A percentile compares a stretch with the other conserved stretches of the same genome.
Evolutionary conservation across 176 grass and related monocot genomes (phyloP).

Genomic region (Aegilops longissima): DNA sequence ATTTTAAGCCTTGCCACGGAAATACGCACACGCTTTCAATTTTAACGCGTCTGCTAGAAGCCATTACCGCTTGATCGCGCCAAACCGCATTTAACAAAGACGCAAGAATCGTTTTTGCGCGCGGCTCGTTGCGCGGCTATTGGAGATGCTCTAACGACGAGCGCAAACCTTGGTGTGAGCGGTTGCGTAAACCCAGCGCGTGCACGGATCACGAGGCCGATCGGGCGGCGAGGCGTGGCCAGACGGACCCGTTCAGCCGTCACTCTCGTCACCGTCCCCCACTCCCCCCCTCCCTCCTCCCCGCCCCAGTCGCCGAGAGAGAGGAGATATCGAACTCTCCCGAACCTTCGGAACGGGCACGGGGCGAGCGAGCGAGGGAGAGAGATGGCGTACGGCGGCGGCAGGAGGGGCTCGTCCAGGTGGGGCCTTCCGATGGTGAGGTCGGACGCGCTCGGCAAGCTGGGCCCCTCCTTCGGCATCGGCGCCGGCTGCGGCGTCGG

Average conservation of each 20-base stretch:
- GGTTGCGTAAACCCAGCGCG: background rate
- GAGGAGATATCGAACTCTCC: background rate
- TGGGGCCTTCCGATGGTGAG: conserved; percentile 67
- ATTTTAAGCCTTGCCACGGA: too few relatives aligned
- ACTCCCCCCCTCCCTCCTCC: background rate
- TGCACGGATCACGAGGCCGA: background rate
- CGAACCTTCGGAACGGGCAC: background rate
- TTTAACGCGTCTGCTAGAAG: too few relatives aligned
- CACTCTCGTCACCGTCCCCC: background rate
- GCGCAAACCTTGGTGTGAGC: background rate
- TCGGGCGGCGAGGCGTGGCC: background rate
- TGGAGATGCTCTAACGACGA: background rate
- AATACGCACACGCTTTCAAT: too few relatives aligned
- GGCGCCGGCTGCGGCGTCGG: conserved; percentile 87
- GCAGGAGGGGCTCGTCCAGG: conserved; percentile 30
- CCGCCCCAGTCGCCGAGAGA: background rate
- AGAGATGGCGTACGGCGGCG: conserved; percentile 45
- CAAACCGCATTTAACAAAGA: too few relatives aligned
- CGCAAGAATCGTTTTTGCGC: too few relatives aligned
- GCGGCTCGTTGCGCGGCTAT: too few relatives aligned
- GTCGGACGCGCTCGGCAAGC: conserved; percentile 63
- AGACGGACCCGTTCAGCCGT: background rate
- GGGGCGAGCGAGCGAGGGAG: background rate
- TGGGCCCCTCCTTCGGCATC: conserved; percentile 72
- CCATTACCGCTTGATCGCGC: too few relatives aligned